Conservation (phyloP, 176 grass and related monocot species). For the Rhynchospora breviuscula region DNA sequence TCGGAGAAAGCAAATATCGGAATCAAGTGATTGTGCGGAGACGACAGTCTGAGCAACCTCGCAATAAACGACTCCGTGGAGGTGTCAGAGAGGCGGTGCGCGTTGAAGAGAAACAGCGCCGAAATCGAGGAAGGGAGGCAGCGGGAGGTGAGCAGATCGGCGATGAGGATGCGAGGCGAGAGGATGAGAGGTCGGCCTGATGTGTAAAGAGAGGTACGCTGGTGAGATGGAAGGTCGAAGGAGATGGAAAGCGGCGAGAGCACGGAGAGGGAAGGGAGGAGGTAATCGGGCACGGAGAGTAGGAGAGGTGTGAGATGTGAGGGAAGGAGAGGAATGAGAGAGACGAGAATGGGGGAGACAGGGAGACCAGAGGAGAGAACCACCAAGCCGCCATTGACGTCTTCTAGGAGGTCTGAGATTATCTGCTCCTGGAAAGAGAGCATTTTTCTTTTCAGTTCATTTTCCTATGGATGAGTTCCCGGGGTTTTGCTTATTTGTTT, state of each 20-base stretch:
- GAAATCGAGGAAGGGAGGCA: slow-evolving; percentile 42
- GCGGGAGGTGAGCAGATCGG: slow-evolving; percentile 83
- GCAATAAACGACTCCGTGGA: slow-evolving; percentile 84
- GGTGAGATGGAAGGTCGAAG: slow-evolving; percentile 56
- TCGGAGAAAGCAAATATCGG: slow-evolving; percentile 76
- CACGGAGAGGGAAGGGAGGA: slow-evolving; percentile 43
- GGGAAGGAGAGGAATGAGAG: slow-evolving; percentile 60
- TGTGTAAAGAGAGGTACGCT: slow-evolving; percentile 63
- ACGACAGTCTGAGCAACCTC: slow-evolving; percentile 47
- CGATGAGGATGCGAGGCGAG: slow-evolving; percentile 71
- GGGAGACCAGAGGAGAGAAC: slow-evolving; percentile 67
- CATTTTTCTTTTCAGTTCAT: not conserved
- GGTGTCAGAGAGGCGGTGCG: slow-evolving; percentile 59
- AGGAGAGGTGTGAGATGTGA: slow-evolving; percentile 52
- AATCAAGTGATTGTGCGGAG: slow-evolving; percentile 37
- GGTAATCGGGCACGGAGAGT: slow-evolving; percentile 61
- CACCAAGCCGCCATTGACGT: slow-evolving; percentile 70
- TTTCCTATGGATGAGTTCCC: not conserved
- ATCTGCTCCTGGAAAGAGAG: slow-evolving; percentile 48
- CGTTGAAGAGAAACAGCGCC: slow-evolving; percentile 55
- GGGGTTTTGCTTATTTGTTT: too few relatives aligned
- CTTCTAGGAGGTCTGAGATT: slow-evolving; percentile 67
- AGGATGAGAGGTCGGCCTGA: slow-evolving; percentile 59
- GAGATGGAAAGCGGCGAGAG: slow-evolving; percentile 38
- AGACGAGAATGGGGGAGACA: slow-evolving; percentile 47